Evolutionary conservation across 768 basidiomycete species (phyloP).

Genomic region (Neoboletus subvelutipes): DNA sequence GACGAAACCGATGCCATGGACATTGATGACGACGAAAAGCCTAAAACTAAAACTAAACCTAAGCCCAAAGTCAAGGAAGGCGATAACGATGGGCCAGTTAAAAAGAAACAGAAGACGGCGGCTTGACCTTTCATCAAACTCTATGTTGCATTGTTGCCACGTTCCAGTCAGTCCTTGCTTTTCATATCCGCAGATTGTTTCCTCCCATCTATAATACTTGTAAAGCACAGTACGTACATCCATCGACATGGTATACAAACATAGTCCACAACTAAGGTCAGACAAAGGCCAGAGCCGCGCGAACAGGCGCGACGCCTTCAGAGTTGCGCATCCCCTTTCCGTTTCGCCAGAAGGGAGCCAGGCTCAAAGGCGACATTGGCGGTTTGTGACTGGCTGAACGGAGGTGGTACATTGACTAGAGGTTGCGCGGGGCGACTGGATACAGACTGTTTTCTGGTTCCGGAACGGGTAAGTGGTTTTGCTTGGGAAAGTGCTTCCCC

Average conservation of each 20-base stretch:
- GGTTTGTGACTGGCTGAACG: conserved; percentile 31
- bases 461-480: conserved; percentile 38
- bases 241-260: conserved; percentile 15
- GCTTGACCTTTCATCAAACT: conserved; percentile 22
- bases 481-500: conserved; percentile 26
- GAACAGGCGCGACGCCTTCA: neutral
- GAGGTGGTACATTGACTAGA: conserved; percentile 47
- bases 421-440: conserved; percentile 43
- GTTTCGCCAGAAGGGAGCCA: conserved; percentile 68
- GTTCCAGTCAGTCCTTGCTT: neutral
- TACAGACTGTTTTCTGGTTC: conserved; percentile 37
- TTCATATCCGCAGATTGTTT: conserved; percentile 1
- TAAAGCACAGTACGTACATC: conserved; percentile 26
- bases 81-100: conserved; percentile 55
- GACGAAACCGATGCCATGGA: conserved; percentile 52
- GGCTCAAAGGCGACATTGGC: conserved; percentile 61
- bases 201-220: conserved; percentile 16
- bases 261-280: conserved; percentile 5
- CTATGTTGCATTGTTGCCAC: neutral
- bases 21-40: conserved; percentile 41
- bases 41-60: conserved; percentile 43
- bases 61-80: conserved; percentile 37
- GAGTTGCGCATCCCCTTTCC: conserved; percentile 32
- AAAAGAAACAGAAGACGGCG: conserved; percentile 72
- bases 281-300: neutral